Evolutionary conservation across 1,284 basidiomycete genomes (phyloP), one percentile per base, ranked within the genome.

Genomic region (Moesziomyces globuligerus): DNA sequence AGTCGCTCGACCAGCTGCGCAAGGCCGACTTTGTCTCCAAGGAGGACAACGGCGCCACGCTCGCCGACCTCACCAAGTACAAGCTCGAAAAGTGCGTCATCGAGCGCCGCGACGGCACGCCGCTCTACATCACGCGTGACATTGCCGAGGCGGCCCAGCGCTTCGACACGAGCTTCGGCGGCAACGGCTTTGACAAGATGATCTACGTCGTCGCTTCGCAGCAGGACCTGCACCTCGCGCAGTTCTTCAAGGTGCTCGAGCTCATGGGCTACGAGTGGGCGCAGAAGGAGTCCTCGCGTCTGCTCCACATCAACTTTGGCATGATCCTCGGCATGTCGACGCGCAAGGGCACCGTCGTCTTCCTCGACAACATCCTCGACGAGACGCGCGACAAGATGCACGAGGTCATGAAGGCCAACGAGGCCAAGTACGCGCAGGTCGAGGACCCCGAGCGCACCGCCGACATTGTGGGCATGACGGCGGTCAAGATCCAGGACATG

Each of bases 401-500:
- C 84, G 93, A 94, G 69, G 92, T 95, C 83, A 98, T 99, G 96
- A 87, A 86, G 83, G 90, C 90, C 83, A 98, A 98, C 82, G 90
- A 93, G 84, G 92, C 89, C 58, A 98, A 98, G 85, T 97, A 96
- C 79, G 88, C 86, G 2, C 89, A 90, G 42, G 87, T 98, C 53
- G 92, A 93, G 80, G 89, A 98, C 84, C 94, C 94, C 0, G 90
- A 93, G 81, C 84, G 83, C 42, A 91, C 90, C 40, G 89, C 89
- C 62, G 87, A 88, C 75, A 91, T 97, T 82, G 89, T 98, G 55
- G 96, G 95, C 26, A 92, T 96, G 80, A 92, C 93, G 0, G 94
- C 93, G 7, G 90, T 99, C 81, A 98, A 98, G 86, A 94, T 99
- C 75, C 96, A 98, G 84, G 95, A 98, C 83, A 94, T 98, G 93